Evolutionary conservation across 1,284 basidiomycete genomes (phyloP).

Genomic region (Singerocomus inundabilis): DNA sequence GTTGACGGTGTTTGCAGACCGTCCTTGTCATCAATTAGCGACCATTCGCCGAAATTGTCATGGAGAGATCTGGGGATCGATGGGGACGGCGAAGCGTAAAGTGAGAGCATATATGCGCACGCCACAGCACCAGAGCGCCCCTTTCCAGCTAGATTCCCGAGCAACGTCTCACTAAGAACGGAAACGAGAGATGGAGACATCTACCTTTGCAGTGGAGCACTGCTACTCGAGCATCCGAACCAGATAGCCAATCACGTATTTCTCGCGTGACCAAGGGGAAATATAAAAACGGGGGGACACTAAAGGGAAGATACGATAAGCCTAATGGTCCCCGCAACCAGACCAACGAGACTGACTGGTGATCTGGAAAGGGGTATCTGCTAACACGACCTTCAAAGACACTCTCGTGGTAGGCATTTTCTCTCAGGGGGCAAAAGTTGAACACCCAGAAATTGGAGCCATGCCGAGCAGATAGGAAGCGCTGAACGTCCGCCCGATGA

Average conservation of each 20-base stretch:
- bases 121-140: constrained; percentile 82
- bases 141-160: constrained; percentile 58
- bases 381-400: constrained; percentile 74
- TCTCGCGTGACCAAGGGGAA: constrained; percentile 77
- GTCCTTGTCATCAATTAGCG: constrained; percentile 20
- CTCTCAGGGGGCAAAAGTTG: constrained; percentile 81
- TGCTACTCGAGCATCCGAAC: constrained; percentile 66
- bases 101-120: constrained; percentile 74
- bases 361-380: constrained; percentile 86
- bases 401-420: constrained; percentile 64
- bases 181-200: constrained; percentile 1
- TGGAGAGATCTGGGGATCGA: constrained; percentile 3
- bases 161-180: constrained; percentile 7
- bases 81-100: constrained; percentile 4
- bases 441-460: constrained; percentile 81
- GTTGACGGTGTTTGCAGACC: constrained; percentile 20
- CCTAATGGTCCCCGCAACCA: background rate
- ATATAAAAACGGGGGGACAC: constrained; percentile 80
- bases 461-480: constrained; percentile 74
- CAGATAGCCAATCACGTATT: constrained; percentile 76
- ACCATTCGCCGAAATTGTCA: constrained; percentile 17
- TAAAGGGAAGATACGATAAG: constrained; percentile 23
- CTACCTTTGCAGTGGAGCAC: constrained; percentile 89
- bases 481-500: constrained; percentile 71
- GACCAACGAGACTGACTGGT: constrained; percentile 56